Evolutionary conservation across 1,284 basidiomycete genomes (phyloP).

Genomic region (Moniliella sp.): DNA sequence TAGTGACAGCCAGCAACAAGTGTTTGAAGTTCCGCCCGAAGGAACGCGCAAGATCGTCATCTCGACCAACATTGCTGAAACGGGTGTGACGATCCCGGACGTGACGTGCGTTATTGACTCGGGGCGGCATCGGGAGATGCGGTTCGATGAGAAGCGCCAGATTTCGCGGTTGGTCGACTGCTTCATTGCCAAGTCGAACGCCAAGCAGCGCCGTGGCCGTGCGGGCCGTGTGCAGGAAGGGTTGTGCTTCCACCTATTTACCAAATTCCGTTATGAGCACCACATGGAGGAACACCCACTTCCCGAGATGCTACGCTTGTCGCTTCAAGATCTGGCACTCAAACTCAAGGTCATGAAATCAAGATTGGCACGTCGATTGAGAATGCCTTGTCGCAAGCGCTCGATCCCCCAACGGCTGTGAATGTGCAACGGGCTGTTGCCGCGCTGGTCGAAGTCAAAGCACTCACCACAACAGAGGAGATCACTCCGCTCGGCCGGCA

Average conservation of each 20-base stretch:
- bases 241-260: conserved; percentile 87
- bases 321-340: conserved; percentile 75
- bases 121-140: conserved; percentile 52
- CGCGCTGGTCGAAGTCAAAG: conserved; percentile 72
- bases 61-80: conserved; percentile 53
- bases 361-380: conserved; percentile 62
- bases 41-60: conserved; percentile 79
- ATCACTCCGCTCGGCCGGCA: conserved; percentile 85
- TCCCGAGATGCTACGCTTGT: conserved; percentile 85
- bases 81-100: conserved; percentile 91
- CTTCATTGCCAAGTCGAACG: conserved; percentile 79
- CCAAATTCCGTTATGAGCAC: conserved; percentile 63
- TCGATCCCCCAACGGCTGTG: conserved; percentile 66
- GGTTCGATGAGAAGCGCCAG: conserved; percentile 88
- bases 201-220: conserved; percentile 68
- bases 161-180: conserved; percentile 78
- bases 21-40: conserved; percentile 62
- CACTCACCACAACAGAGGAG: conserved; percentile 63
- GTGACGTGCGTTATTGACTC: conserved; percentile 91
- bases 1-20: conserved; percentile 60
- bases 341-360: conserved; percentile 88
- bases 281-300: conserved; percentile 75
- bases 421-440: conserved; percentile 82
- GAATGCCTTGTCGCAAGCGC: conserved; percentile 61
- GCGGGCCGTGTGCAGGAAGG: conserved; percentile 78